Conservation (phyloP, 2,329 filamentous ascomycete species). For the Cyphellophora europaea region DNA sequence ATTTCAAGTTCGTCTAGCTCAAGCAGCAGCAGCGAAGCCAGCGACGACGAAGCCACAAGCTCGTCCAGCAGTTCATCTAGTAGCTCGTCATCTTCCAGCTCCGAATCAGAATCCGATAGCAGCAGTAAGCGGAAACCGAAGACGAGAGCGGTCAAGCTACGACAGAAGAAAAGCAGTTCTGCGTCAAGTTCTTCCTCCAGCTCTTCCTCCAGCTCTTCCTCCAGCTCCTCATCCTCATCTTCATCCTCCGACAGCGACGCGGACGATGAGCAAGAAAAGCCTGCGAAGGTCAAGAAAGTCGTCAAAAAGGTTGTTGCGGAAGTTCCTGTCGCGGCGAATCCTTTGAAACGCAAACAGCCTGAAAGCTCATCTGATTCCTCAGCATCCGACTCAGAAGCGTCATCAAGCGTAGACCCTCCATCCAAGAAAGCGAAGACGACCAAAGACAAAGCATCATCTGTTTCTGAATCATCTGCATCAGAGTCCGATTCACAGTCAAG, state of each 20-base stretch:
- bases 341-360: constrained; percentile 51
- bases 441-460: constrained; percentile 9
- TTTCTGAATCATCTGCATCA: constrained; percentile 22
- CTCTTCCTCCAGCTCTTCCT: constrained; percentile 6
- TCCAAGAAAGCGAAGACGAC: constrained; percentile 44
- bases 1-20: no score
- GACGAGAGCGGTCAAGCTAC: not conserved
- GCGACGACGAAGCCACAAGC: not conserved
- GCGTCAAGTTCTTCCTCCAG: constrained; percentile 3
- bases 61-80: not conserved
- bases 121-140: not conserved
- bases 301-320: constrained; percentile 22
- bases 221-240: constrained; percentile 26
- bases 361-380: constrained; percentile 29
- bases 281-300: constrained; percentile 16
- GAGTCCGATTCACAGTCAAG: constrained; percentile 30
- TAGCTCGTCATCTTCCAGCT: constrained; percentile 1
- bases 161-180: not conserved
- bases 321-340: constrained; percentile 33
- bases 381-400: constrained; percentile 23
- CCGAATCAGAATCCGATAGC: not conserved
- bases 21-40: not conserved
- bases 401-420: constrained; percentile 35
- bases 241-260: constrained; percentile 40
- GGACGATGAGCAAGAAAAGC: constrained; percentile 38